Conservation (phyloP, 495 filamentous ascomycete species). For the Penicillium nucicola region DNA sequence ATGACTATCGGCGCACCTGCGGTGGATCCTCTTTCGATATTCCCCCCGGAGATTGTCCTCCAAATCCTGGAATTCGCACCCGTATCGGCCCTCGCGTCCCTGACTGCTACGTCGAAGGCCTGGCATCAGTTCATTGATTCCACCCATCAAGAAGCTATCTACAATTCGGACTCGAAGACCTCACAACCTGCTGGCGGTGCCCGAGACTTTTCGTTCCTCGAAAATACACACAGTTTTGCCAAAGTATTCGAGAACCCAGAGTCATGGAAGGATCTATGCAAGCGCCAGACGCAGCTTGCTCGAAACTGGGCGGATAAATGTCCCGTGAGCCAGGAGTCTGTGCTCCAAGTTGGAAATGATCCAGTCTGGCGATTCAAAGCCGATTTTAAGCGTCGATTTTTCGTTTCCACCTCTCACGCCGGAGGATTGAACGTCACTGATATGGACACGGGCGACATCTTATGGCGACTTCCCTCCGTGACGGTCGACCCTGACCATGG, state of each 20-base stretch:
- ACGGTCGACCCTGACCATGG: constrained; percentile 23
- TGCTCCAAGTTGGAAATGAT: constrained; percentile 37
- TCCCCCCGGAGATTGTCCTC: constrained; percentile 39
- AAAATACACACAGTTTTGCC: constrained; percentile 16
- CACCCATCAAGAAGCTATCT: constrained; percentile 41
- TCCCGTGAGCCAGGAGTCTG: constrained; percentile 29
- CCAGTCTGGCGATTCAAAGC: constrained; percentile 39
- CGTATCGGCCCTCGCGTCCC: constrained; percentile 28
- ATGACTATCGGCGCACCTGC: constrained; percentile 9
- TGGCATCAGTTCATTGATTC: constrained; percentile 42
- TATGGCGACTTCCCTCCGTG: constrained; percentile 38
- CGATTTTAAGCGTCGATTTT: constrained; percentile 39
- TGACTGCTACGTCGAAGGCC: constrained; percentile 32
- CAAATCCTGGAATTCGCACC: constrained; percentile 34
- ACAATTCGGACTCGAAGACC: constrained; percentile 28
- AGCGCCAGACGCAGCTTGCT: constrained; percentile 33
- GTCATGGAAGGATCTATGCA: constrained; percentile 40
- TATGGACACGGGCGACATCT: constrained; percentile 32
- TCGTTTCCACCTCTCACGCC: constrained; percentile 36
- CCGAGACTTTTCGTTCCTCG: constrained; percentile 24
- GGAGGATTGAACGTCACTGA: constrained; percentile 40
- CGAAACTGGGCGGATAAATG: constrained; percentile 30
- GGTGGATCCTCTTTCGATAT: constrained; percentile 28
- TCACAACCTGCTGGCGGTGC: constrained; percentile 12
- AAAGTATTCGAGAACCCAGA: constrained; percentile 19